Base-by-base conservation (phyloP, 2,329 filamentous ascomycete species). In the Truncatella angustata region DNA sequence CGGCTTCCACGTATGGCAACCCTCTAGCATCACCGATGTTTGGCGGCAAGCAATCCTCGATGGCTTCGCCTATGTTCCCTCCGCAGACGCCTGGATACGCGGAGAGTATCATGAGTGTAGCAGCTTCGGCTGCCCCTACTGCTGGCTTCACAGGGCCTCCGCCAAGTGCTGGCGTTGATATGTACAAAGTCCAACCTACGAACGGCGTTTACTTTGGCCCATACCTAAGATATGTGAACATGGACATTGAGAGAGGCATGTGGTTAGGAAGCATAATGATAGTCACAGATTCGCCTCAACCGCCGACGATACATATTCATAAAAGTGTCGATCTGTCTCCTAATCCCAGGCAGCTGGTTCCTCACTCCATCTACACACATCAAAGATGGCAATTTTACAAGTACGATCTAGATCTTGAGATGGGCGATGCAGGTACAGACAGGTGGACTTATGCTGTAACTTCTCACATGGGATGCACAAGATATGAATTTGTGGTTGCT, bases 381-480 rank as follows among this genome's bases (percentile, higher is more conserved):
- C 93, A 96, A 66, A 80, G 91, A 55, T 99, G 92, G 92, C 87
- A 87, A 11, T 99, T 99, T 68, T 96, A 95, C 73, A 90, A 92
- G 65, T 99, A 99, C 65, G 91, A 96, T 56, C 71, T 97, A 51
- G 90, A 96, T 56, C 71, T 99, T 43, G 85, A 84, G 55, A 99
- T 99, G 94, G 86, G 88, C 30, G 92, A 97, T 14, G 80, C 78
- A 23, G 81, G 84, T 26, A 88, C 91, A 0, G 82, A 86, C 58
- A 88, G 94, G 65, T 99, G 94, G 94, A 99, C 94, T 0, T 99
- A 99, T 66, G 94, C 94, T 2, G 92, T 99, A 48, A 99, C 94
- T 0, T 97, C 94, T 1, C 92, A 97, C 64, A 78, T 97, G 18
- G 94, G 94, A 30, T 99, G 94, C 72, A 97, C 94, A n/a, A 84